Evolutionary conservation across 208 protist genomes (phyloP), one percentile per base, ranked within the genome.

Genomic region (Acanthamoeba quina): DNA sequence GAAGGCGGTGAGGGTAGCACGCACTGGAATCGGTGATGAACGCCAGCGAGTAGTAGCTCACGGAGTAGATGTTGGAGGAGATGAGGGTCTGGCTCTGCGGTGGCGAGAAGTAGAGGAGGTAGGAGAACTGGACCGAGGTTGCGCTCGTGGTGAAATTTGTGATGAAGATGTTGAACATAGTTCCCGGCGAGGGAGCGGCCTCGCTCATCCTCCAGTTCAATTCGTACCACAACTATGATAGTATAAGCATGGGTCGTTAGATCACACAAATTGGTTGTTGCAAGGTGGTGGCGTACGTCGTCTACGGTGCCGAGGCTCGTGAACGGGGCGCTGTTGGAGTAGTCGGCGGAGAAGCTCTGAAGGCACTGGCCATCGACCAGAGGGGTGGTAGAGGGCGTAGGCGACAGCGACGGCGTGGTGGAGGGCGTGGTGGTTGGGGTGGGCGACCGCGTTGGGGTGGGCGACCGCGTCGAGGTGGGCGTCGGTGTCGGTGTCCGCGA

Each of bases 51-150:
- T 41, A 37, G 66, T 72, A 72, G 31, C 66, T 72, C n/a, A 72
- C 66, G n/a, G 26, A 29, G 31, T 72, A 72, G 66, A 72, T 72
- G 66, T 72, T 72, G 66, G 19, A 29, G 19, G 66, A n/a, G n/a
- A 72, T 37, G 24, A 41, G 21, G 11, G 66, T 72, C 9, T 72
- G 13, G 10, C 66, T 13, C n/a, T 72, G 11, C 1, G 66, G 66
- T 4, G 66, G 66, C 66, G 66, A 72, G 66, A 72, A 72, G 66
- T 72, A 72, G 66, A 72, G n/a, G 31, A 72, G 24, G 66, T 72
- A 72, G 11, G 66, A 19, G 26, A 72, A 72, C 66, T 72, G 66
- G 31, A 72, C 66, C 66, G 66, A 72, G 19, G 66, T 41, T 13
- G 9, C 31, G 9, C 19, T 72, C 11, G 66, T 26, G 66, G n/a